Percentiles rank a stretch among this genome's conserved stretches.
Evolutionary conservation across 129 eudicot species (phyloP).

Genomic region (Saposhnikovia divaricata): DNA sequence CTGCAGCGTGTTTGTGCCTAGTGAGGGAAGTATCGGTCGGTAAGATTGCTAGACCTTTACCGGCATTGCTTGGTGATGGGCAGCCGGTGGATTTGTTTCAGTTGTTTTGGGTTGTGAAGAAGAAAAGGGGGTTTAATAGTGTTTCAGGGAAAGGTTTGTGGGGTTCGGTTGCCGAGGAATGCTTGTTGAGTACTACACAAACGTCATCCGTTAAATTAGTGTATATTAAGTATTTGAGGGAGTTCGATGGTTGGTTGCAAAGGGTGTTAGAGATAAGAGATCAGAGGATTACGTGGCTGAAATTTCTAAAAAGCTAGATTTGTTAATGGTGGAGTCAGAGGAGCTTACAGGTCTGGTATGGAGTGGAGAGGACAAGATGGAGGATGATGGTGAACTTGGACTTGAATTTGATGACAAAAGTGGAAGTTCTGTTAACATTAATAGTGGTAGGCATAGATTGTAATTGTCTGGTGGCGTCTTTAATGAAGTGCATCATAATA

Average conservation of each 20-base stretch:
- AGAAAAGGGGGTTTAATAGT: slow-evolving; percentile 48
- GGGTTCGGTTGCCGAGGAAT: slow-evolving; percentile 62
- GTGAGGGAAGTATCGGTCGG: slow-evolving; percentile 43
- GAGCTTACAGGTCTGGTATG: slow-evolving; percentile 18
- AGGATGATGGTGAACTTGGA: slow-evolving; percentile 14
- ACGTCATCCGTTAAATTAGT: slow-evolving; percentile 50
- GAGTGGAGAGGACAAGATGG: slow-evolving; percentile 11
- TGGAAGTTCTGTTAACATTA: slow-evolving; percentile 14
- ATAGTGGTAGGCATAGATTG: slow-evolving; percentile 10
- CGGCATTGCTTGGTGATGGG: slow-evolving; percentile 67
- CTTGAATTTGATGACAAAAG: slow-evolving; percentile 8
- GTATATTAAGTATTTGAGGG: slow-evolving; percentile 56
- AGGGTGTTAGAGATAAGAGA: slow-evolving; percentile 17
- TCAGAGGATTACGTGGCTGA: slow-evolving; percentile 22
- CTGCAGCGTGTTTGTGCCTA: too few relatives aligned
- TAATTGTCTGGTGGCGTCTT: slow-evolving; percentile 1
- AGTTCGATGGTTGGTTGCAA: slow-evolving; percentile 60
- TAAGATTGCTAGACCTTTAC: slow-evolving; percentile 45
- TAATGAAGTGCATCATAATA: not conserved
- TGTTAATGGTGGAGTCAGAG: slow-evolving; percentile 35
- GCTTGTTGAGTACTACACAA: slow-evolving; percentile 27
- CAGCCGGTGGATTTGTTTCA: slow-evolving; percentile 58
- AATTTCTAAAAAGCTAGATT: slow-evolving; percentile 40
- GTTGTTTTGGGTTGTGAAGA: slow-evolving; percentile 57
- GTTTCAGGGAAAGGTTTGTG: slow-evolving; percentile 57